phyloP scores from a whole-genome alignment of 805 yeast genomes.

The Nakazawaea sp. region DNA sequence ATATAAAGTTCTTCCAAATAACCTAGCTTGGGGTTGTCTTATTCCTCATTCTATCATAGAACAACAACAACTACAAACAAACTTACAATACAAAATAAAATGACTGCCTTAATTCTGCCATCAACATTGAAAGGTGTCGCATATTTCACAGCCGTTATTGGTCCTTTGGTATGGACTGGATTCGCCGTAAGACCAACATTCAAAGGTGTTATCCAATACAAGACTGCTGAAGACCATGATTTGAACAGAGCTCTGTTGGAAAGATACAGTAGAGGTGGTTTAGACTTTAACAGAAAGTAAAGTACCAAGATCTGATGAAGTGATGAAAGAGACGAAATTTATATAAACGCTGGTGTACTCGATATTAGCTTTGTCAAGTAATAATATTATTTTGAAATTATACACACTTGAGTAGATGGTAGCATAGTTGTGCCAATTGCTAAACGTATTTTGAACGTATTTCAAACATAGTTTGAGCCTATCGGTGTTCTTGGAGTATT shows the following conservation, averaged over 20 bases:
- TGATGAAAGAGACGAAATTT: neutral
- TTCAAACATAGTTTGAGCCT: too few relatives aligned
- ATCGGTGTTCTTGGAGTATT: too few relatives aligned
- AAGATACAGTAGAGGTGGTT: constrained; percentile 10
- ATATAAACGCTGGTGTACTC: neutral
- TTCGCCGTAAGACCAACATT: constrained; percentile 11
- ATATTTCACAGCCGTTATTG: constrained; percentile 11
- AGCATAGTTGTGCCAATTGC: too few relatives aligned
- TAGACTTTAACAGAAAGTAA: constrained; percentile 2
- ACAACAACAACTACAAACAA: neutral
- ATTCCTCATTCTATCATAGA: too few relatives aligned
- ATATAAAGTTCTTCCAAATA: too few relatives aligned
- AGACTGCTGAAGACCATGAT: constrained; percentile 10
- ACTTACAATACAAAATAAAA: constrained; percentile 1
- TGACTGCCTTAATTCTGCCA: constrained; percentile 8
- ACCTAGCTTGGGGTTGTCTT: too few relatives aligned
- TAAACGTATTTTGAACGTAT: too few relatives aligned
- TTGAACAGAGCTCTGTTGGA: constrained; percentile 9
- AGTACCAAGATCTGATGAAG: neutral
- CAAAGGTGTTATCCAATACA: constrained; percentile 10
- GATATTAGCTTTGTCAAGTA: too few relatives aligned
- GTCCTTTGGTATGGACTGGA: constrained; percentile 9
- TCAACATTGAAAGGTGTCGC: constrained; percentile 11
- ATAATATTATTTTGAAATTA: too few relatives aligned
- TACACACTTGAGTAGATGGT: too few relatives aligned